Percentiles rank a stretch among this genome's conserved stretches.
Conservation (phyloP, 2,329 filamentous ascomycete genomes). For the Neonectria ditissima region DNA sequence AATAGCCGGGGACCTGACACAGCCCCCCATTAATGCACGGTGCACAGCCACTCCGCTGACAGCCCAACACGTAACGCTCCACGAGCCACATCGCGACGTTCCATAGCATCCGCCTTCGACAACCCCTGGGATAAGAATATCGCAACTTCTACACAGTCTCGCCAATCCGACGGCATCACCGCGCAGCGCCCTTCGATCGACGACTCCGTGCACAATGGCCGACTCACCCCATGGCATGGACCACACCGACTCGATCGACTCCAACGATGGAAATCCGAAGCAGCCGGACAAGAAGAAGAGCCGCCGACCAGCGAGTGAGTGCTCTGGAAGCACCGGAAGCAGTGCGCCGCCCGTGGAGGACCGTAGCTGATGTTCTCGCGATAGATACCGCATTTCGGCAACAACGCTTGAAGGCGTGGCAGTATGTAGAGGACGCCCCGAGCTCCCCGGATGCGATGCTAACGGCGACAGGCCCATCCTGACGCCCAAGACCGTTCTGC, state of each 20-base stretch:
- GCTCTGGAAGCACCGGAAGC: slow-evolving; percentile 36
- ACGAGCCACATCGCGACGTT: slow-evolving; percentile 38
- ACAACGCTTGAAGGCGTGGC: slow-evolving; percentile 98
- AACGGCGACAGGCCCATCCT: slow-evolving; percentile 80
- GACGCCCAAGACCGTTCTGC: slow-evolving; percentile 92
- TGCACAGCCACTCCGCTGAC: slow-evolving; percentile 37
- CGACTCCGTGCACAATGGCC: slow-evolving; percentile 56
- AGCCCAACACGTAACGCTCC: slow-evolving; percentile 40
- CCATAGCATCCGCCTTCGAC: slow-evolving; percentile 27
- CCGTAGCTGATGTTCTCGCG: slow-evolving; percentile 34
- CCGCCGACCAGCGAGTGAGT: slow-evolving; percentile 87
- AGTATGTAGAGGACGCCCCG: slow-evolving; percentile 68
- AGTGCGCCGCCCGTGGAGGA: slow-evolving; percentile 3
- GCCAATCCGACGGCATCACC: slow-evolving; percentile 30
- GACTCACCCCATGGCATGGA: slow-evolving; percentile 59
- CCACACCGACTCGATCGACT: slow-evolving; percentile 65
- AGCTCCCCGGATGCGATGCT: slow-evolving; percentile 45
- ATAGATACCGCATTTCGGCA: slow-evolving; percentile 96
- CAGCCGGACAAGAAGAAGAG: slow-evolving; percentile 85
- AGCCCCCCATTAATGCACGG: slow-evolving; percentile 22
- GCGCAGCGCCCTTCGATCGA: slow-evolving; percentile 33
- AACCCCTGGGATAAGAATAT: slow-evolving; percentile 33
- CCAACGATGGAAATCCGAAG: slow-evolving; percentile 64
- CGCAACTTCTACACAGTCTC: slow-evolving; percentile 28
- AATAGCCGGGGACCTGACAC: slow-evolving; percentile 22